These are phyloP conservation scores for Pyrus bretschneideri DNA, from an alignment of 306 rosid genomes.

Conservation along the genomic window DNA sequence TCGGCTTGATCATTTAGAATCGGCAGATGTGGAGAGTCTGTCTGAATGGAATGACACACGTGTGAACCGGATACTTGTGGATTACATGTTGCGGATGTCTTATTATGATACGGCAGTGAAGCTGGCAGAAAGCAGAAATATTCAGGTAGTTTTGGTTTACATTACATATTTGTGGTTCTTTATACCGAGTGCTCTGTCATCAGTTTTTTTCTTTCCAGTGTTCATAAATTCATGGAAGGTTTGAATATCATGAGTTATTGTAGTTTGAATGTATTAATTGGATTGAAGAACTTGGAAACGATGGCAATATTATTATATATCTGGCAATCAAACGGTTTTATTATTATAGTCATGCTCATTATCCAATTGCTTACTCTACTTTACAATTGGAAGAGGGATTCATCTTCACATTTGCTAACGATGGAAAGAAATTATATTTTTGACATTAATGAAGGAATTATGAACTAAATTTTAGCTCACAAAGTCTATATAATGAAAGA, in stretches of 20 bases:
- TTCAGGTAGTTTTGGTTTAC: slow-evolving; percentile 44
- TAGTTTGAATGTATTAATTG: not conserved
- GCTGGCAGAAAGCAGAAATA: slow-evolving; percentile 66
- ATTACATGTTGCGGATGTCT: slow-evolving; percentile 95
- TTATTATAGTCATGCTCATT: not conserved
- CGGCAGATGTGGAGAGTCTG: slow-evolving; percentile 64
- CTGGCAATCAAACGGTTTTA: not conserved
- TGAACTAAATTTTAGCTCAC: not conserved
- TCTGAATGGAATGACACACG: slow-evolving; percentile 72
- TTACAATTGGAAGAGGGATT: not conserved
- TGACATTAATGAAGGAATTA: not conserved
- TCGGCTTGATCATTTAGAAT: slow-evolving; percentile 74
- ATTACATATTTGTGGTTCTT: not conserved
- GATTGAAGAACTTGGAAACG: not conserved
- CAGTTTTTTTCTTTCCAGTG: not conserved
- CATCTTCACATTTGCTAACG: not conserved
- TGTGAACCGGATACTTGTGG: slow-evolving; percentile 86
- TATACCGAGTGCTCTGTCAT: not conserved
- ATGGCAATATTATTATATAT: not conserved
- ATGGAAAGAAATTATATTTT: not conserved
- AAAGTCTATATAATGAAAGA: not conserved
- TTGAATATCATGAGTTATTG: not conserved
- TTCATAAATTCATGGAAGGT: not conserved
- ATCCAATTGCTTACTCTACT: not conserved
- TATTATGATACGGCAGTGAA: slow-evolving; percentile 75